Evolutionary conservation across 805 yeast species (phyloP), one percentile per base, ranked within the genome.

Genomic region (Teunomyces barrocoloradensis): DNA sequence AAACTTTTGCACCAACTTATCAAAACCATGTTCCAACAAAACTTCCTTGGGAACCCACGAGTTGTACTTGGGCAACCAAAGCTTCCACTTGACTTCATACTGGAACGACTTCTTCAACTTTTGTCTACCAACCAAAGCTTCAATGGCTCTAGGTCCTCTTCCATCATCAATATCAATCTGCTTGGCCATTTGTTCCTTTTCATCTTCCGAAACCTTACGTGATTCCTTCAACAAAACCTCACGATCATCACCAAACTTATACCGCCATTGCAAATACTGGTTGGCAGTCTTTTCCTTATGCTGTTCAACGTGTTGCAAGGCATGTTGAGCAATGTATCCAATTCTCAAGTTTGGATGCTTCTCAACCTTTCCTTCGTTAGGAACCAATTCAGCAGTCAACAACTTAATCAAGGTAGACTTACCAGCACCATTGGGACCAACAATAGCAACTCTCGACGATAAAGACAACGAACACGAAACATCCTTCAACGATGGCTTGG

Each of bases 341-440:
- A 92, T 89, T 78, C 99, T 90, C 73, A 94, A 78, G 71, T 92
- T 92, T 54, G 98, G 98, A 75, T 92, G 99, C 70, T 94, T 94
- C 74, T 94, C 97, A 48, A 92, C 97, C 52, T 82, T 84, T 61
- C 99, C 99, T 49, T 73, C 78, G 53, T 82, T 78, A 18, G 99
- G 97, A 47, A 87, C 80, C 49, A 89, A 75, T 69, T 92, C 99
- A 55, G 89, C 99, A 7, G 98, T 94, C 57, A 92, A 78, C 46
- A 94, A 76, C 70, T 92, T 92, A 71, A 94, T 92, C 61, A 94
- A 79, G 13, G 99, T 92, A 10, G 97, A 89, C 69, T 92, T 92
- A 75, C 99, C 99, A 45, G 99, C 99, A 78, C 99, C 99, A 67
- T 92, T 92, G 52, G 98, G 97, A 47, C 99, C 99, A 48, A 94